Base-by-base conservation (phyloP, 352 stramenopile genomes). In the Phytophthora cryptogea region DNA sequence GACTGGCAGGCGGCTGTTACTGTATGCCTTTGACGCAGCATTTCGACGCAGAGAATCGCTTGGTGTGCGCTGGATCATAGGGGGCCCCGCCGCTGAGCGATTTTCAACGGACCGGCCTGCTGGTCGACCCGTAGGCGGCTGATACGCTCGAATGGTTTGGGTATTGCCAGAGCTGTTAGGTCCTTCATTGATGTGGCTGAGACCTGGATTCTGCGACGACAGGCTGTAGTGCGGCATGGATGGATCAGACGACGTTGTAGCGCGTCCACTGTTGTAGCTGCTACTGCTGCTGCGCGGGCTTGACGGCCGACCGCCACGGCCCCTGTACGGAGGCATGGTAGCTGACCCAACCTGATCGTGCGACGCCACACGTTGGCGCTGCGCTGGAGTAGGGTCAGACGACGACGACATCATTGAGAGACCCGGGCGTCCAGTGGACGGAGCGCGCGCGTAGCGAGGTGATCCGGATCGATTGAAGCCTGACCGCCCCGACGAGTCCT, bases 401-500 rank as follows among this genome's bases (percentile, higher is more conserved):
- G 42, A 55, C 4, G 54, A 73, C 20, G 63, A 69, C 50, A 67
- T 64, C 33, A 68, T 64, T 11, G 63, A 76, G 8, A 59, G 44
- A 0, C 51, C 66, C 8, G 43, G 62, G 9, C 50, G 58, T 32
- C 50, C 57, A 6, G 57, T 39, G 8, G 53, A 59, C 30, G 56
- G 52, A 48, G 47, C 36, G 11, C 56, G 56, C 10, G 36, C 46
- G 33, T 65, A 59, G 5, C 53, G 45, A 17, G 58, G 52, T 4
- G 63, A 78, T 6, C 54, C 54, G 32, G 58, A 72, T 9, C 59
- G 40, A 31, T 70, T 61, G 14, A 50, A 70, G 8, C 44, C 58
- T 14, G 69, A 78, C 31, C 59, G 49, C 3, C 43, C 57, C 2
- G 53, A 74, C 23, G 72, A 81, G 33, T 63, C 46, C n/a, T 80